Evolutionary conservation across 768 basidiomycete genomes (phyloP), one percentile per base, ranked within the genome.

Genomic region (Psilocybe sp.): DNA sequence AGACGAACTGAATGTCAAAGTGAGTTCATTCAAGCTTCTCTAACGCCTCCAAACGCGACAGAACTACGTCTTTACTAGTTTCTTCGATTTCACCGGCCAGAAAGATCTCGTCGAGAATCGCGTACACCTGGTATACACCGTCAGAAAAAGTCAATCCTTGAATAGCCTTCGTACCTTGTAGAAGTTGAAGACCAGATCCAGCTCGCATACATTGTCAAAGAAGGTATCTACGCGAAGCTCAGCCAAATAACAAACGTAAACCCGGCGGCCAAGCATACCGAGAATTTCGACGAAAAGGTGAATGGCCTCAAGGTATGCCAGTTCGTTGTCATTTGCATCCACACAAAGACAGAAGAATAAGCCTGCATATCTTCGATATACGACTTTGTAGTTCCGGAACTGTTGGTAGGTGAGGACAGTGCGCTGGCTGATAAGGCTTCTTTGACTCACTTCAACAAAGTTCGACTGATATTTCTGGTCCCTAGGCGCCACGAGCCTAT

Each of bases 401-500:
- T 98, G 60, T 4, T 37, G 43, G 28, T 16, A 16, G 23, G 16
- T 19, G 45, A 52, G 40, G 45, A 50, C 28, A 10, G 14, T 16
- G 36, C 5, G 13, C 14, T 54, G 44, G 19, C 40, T 28, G 23
- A 33, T 20, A 15, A 47, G 55, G 46, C 36, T 19, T 12, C 14
- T 37, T 31, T n/a, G 36, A 63, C 83, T 41, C 47, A 96, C 96
- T 82, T 99, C 97, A 32, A 98, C 97, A 59, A 98, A 98, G 66
- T 99, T 99, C 18, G 92, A 96, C 68, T 98, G 97, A 58, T 98
- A 97, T 71, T 98, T 98, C 74, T 98, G 94, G 69, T 99, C 97
- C 54, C 97, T 74, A 14, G 97, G 94, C 0, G 97, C 97, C 10
- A 99, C 92, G 54, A 98, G 69, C 33, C 97, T 78, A 66, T 99